A percentile compares a stretch with the other conserved stretches of the same genome.
phyloP scores from a whole-genome alignment of 129 eudicot species.

The Saposhnikovia divaricata region DNA sequence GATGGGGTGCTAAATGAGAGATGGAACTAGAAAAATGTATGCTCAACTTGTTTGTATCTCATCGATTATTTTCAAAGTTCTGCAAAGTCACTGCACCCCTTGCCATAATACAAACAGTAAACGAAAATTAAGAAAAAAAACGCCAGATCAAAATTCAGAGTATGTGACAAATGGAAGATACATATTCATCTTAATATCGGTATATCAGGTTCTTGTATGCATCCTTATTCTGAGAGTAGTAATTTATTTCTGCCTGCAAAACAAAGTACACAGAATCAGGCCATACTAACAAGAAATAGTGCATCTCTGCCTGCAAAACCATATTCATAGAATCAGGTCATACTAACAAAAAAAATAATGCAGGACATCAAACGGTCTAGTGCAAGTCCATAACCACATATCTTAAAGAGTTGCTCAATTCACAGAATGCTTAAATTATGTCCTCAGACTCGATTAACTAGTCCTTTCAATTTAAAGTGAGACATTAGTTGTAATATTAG shows the following conservation, averaged over 20 bases:
- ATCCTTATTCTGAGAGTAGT: slow-evolving; percentile 56
- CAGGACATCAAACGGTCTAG: background rate
- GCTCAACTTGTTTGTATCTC: background rate
- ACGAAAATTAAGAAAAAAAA: background rate
- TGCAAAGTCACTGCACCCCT: background rate
- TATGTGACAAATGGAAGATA: background rate
- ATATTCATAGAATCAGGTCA: background rate
- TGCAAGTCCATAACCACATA: background rate
- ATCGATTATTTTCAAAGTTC: too few relatives aligned
- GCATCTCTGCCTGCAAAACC: slow-evolving; percentile 63
- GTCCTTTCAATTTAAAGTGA: background rate
- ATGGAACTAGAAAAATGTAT: too few relatives aligned
- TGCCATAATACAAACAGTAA: background rate
- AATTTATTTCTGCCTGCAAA: slow-evolving; percentile 70
- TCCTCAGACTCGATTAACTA: background rate
- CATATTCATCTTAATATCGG: slow-evolving; percentile 28
- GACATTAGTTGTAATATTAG: background rate
- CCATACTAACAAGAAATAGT: too few relatives aligned
- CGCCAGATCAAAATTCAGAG: background rate
- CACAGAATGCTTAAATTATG: background rate
- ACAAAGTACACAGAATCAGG: slow-evolving; percentile 2
- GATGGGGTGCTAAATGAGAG: too few relatives aligned
- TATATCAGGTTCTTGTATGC: slow-evolving; percentile 73
- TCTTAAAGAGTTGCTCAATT: background rate
- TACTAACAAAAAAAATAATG: background rate